Conservation (phyloP, 345 rosid species). For the Salix udensis region DNA sequence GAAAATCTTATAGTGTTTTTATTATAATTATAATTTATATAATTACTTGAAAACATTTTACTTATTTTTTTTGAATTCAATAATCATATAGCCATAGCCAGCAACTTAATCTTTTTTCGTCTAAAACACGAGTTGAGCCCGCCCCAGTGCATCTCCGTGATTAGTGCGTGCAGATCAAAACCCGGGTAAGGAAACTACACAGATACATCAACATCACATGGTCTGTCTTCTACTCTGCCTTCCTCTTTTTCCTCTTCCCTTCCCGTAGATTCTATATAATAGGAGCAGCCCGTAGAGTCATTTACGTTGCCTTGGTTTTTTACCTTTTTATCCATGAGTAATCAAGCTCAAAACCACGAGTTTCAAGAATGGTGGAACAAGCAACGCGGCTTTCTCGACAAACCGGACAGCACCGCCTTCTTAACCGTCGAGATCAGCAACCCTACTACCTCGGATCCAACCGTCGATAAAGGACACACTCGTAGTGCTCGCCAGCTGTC, state of each 20-base stretch:
- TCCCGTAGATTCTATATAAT: too few species aligned
- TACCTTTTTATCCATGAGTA: conserved; percentile 15
- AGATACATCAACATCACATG: not conserved
- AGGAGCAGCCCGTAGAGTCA: too few species aligned
- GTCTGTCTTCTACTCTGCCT: not conserved
- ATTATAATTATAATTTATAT: too few species aligned
- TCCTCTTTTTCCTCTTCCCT: not conserved
- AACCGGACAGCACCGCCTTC: conserved; percentile 21
- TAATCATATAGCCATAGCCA: too few species aligned
- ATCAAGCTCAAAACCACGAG: conserved; percentile 48
- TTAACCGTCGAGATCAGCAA: conserved; percentile 55
- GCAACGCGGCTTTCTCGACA: conserved; percentile 48
- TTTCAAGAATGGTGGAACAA: conserved; percentile 89
- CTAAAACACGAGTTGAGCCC: too few species aligned
- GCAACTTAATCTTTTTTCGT: too few species aligned
- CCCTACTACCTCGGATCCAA: conserved; percentile 30
- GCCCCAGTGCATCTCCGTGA: not conserved
- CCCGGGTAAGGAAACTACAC: not conserved
- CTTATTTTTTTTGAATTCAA: too few species aligned
- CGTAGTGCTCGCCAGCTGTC: conserved; percentile 77
- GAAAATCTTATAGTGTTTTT: too few species aligned
- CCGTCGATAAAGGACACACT: conserved; percentile 49
- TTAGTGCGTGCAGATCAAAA: conserved; percentile 1
- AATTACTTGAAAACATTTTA: too few species aligned
- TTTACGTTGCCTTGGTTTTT: not conserved